Evolutionary conservation across 495 filamentous ascomycete genomes (phyloP), one percentile per base, ranked within the genome.

Genomic region (Halenospora varia): DNA sequence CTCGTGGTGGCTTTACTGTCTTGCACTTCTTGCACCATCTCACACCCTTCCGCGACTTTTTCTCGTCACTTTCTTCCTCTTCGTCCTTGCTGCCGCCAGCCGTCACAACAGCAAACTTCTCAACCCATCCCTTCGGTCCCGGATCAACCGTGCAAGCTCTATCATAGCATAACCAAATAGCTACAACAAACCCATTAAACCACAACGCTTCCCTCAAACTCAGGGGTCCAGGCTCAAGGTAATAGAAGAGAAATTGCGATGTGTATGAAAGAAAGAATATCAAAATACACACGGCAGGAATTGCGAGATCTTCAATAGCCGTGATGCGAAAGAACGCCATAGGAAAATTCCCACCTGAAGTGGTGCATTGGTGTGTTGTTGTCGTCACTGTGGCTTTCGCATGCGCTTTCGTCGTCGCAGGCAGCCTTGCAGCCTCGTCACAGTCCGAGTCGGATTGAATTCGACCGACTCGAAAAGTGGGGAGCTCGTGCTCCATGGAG

Each of bases 21-120:
- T 85, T 75, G 67, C 94, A 98, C 71, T 89, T 96, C 65, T 84
- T 85, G 70, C 94, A 98, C 90, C 90, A 97, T 29, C 76, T 68
- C 40, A 60, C 42, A 68, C 59, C 69, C 2, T 57, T 54, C 24
- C 68, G 66, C 25, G 72, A 69, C 1, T 75, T 63, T 25, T 51
- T 23, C 20, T 51, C 47, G 20, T 56, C 55, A 17, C 25, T 46
- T 23, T 60, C 60, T 55, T 54, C 56, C 42, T 39, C 60, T 48
- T 55, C 51, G 48, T 57, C 63, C 13, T 50, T 44, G 13, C 47
- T 39, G 18, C 15, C 25, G 49, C 62, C 59, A 39, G 56, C 59
- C 53, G 35, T 56, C 51, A 22, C 49, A n/a, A n/a, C n/a, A 2
- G 19, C 42, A 50, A 35, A 51, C 24, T 49, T 63, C 48, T 26